Percentiles rank a stretch among this genome's conserved stretches.
phyloP scores from a whole-genome alignment of 2,329 filamentous ascomycete species.

The Gaeumannomyces sp. region DNA sequence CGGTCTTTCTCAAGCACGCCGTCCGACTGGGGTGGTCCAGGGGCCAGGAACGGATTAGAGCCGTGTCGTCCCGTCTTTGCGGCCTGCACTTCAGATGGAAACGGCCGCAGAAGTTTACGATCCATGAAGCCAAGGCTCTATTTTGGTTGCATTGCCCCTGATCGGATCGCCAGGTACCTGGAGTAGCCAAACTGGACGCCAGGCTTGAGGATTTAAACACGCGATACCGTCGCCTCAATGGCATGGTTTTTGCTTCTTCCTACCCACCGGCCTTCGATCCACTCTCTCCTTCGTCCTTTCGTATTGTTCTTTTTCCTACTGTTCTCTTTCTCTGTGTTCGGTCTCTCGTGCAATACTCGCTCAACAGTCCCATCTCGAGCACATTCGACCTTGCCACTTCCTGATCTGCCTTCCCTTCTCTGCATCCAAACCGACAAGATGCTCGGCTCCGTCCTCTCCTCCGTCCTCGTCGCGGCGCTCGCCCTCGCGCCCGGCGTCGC shows the following conservation, averaged over 20 bases:
- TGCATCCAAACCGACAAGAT: background rate
- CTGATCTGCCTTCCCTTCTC: too few species aligned
- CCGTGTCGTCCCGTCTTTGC: background rate
- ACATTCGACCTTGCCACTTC: background rate
- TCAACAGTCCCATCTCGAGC: background rate
- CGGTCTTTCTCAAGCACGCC: background rate
- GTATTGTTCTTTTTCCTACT: background rate
- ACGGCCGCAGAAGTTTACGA: background rate
- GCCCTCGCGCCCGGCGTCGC: background rate
- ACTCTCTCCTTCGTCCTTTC: background rate
- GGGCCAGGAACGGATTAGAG: too few species aligned
- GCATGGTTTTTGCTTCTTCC: background rate
- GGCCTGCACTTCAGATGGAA: background rate
- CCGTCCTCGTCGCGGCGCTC: background rate
- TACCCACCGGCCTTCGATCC: background rate
- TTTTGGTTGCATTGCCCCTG: background rate
- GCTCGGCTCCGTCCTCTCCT: background rate
- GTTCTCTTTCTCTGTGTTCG: too few species aligned
- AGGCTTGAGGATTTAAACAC: background rate
- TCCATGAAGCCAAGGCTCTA: background rate
- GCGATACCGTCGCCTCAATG: background rate
- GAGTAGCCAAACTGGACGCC: background rate
- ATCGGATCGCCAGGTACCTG: background rate
- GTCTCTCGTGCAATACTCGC: too few species aligned
- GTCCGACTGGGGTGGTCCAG: background rate